Evolutionary conservation across 805 yeast species (phyloP).

Genomic region (Candida sithepensis): DNA sequence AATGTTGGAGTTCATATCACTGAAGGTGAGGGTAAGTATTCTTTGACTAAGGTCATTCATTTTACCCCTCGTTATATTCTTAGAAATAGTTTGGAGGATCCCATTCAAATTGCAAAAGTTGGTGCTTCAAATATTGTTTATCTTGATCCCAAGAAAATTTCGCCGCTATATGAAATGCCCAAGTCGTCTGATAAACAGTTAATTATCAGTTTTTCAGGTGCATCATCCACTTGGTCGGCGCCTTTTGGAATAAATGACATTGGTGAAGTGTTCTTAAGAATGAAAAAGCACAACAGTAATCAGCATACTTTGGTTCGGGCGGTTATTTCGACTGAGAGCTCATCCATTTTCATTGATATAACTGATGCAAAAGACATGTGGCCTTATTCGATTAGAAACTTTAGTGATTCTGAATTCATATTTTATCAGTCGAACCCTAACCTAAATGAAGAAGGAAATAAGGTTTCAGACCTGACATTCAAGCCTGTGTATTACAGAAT

Average conservation of each 20-base stretch:
- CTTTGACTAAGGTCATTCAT: conserved; percentile 70
- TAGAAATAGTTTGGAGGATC: conserved; percentile 54
- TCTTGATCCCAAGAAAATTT: conserved; percentile 43
- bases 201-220: conserved; percentile 53
- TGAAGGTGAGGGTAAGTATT: conserved; percentile 86
- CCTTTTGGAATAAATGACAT: conserved; percentile 82
- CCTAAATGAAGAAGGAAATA: conserved; percentile 61
- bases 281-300: conserved; percentile 50
- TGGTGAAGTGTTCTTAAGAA: conserved; percentile 75
- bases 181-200: conserved; percentile 56
- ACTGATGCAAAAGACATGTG: conserved; percentile 72
- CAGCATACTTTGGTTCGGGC: conserved; percentile 71
- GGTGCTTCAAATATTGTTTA: conserved; percentile 53
- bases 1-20: conserved; percentile 70
- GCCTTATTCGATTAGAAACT: conserved; percentile 93
- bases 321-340: conserved; percentile 73
- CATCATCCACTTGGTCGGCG: conserved; percentile 72
- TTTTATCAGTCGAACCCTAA: conserved; percentile 84
- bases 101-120: conserved; percentile 60
- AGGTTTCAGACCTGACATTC: conserved; percentile 51
- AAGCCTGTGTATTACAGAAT: conserved; percentile 77
- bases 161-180: conserved; percentile 65
- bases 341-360: conserved; percentile 74
- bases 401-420: conserved; percentile 80
- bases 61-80: conserved; percentile 81